Conservation (phyloP, 106 monocot genomes). For the Allium sativum region DNA sequence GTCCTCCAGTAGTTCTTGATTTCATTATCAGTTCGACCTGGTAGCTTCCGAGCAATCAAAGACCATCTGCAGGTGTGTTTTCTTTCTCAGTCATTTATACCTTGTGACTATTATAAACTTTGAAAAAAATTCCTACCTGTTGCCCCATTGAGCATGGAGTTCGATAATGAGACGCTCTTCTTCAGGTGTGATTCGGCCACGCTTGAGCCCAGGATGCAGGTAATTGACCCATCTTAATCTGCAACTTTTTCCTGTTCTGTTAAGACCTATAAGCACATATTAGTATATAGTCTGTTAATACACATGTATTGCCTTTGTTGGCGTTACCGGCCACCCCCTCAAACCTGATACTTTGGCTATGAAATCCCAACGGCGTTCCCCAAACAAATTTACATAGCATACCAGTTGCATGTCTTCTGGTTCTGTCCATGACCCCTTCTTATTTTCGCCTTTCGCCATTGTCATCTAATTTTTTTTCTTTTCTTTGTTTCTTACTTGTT, state of each 20-base stretch:
- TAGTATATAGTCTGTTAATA: conserved; percentile 7
- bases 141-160: conserved; percentile 67
- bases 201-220: conserved; percentile 73
- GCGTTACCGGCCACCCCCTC: conserved; percentile 28
- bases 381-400: conserved; percentile 63
- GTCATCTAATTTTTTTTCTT: conserved; percentile 6
- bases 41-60: conserved; percentile 51
- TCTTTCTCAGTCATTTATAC: neutral
- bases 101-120: neutral
- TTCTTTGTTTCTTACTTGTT: neutral
- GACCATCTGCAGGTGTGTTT: conserved; percentile 41
- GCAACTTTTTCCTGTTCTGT: conserved; percentile 83
- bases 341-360: conserved; percentile 85
- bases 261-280: conserved; percentile 39
- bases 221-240: conserved; percentile 53
- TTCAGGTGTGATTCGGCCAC: conserved; percentile 57
- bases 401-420: conserved; percentile 79
- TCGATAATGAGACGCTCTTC: conserved; percentile 63
- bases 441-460: conserved; percentile 33
- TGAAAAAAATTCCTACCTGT: conserved; percentile 31
- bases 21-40: conserved; percentile 77
- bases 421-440: conserved; percentile 83
- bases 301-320: neutral
- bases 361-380: conserved; percentile 94
- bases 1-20: conserved; percentile 92